Base-by-base conservation (phyloP, 2,329 filamentous ascomycete genomes). In the Aspergillus neotritici region DNA sequence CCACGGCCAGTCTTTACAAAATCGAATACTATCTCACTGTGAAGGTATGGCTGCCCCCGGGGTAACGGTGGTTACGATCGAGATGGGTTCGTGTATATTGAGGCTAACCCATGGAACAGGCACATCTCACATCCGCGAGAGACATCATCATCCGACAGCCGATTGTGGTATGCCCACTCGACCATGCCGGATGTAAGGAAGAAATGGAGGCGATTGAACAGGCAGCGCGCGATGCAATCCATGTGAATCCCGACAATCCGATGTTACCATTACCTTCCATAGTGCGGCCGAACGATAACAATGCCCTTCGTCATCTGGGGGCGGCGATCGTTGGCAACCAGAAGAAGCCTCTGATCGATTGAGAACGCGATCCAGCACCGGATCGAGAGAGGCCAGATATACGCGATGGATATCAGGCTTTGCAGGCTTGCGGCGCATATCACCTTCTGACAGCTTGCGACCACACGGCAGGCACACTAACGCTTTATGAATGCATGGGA, bases 151-250 rank as follows among this genome's bases (percentile, higher is more conserved):
- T 97, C 34, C 82, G 91, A 41, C 87, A 97, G 66, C 89, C 88
- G 4, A 96, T 98, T 45, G 88, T 97, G 29, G 93, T 97, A 40
- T 97, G 91, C 59, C 91, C 93, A 0, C 81, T 96, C 49, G 93
- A 98, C 61, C 88, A 96, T 60, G 87, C 94, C 53, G 87, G 85
- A 12, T 98, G 93, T 70, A 96, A 94, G 66, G 90, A 96, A 63
- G 93, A 97, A 70, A 96, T 98, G 88, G 90, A 95, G 58, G 90
- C 90, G 31, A 97, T 98, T 51, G 90, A 96, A 62, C 88, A 95
- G 67, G 87, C 93, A 0, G 93, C 93, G 34, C 91, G 90, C 66
- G 91, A 97, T 56, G 91, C 93, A 2, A 85, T 87, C 12, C 82
- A 86, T 49, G 84, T 97, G 48, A 88, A 91, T 54, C 85, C 85